Evolutionary conservation across 129 eudicot genomes (phyloP), one percentile per base, ranked within the genome.

Genomic region (Lonicera japonica): DNA sequence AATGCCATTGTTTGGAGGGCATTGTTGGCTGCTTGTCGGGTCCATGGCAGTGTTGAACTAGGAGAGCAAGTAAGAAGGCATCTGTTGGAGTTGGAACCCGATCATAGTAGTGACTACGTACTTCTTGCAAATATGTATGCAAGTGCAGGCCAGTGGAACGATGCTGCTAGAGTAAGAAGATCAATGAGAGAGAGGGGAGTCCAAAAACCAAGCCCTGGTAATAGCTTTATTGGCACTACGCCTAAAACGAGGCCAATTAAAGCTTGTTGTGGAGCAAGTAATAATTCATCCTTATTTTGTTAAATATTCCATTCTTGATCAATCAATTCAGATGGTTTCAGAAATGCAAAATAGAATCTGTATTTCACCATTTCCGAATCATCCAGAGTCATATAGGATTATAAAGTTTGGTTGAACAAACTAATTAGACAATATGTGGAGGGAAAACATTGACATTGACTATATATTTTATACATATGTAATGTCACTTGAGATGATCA

Each of bases 101-200:
- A 83, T 72, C 80, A 83, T 66, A 79, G 85, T 16, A 79, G 86
- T 23, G 82, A 79, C 50, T 79, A 76, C 22, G 74, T 73, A 56
- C 85, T 83, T 67, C 78, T 79, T 20, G 73, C 83, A 53, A 79
- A 76, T 56, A 79, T 75, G 50, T 76, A 79, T 45, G 81, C 86
- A 54, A 64, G 86, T 66, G 51, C 59, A 66, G 85, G 73, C n/a
- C 75, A 79, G 41, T 76, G 86, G 90, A 70, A 74, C 47, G 73
- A 70, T 48, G 79, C 67, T 50, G 72, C 78, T 20, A 56, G 60
- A 18, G 75, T 62, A 59, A 60, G 86, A 62, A 36, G 64, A 54
- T 76, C 71, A 54, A 76, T 79, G 83, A 54, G 24, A 21, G 61
- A 39, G 29, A 67, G 70, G 5, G 64, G 70, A 54, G 73, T 79